Conservation (phyloP, 2,329 filamentous ascomycete species). For the Phaeosphaeriaceae sp. region DNA sequence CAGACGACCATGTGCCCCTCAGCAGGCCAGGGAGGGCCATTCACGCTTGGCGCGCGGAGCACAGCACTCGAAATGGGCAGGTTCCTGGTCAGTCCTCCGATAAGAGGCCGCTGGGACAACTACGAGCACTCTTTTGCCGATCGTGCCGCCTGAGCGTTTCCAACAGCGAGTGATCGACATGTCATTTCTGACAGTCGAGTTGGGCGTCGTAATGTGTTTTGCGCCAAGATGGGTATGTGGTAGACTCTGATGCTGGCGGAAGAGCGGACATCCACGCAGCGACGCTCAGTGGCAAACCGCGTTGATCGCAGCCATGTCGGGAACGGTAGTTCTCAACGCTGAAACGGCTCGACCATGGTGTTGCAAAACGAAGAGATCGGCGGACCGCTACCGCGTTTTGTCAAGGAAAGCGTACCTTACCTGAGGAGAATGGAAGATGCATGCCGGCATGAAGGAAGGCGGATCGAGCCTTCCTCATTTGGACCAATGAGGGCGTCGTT, state of each 20-base stretch:
- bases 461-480: not conserved
- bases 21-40: constrained; percentile 12
- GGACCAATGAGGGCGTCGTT: not conserved
- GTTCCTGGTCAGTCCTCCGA: constrained; percentile 14
- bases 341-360: not conserved
- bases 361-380: not conserved
- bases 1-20: constrained; percentile 6
- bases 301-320: not conserved
- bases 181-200: constrained; percentile 8
- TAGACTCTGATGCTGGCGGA: not conserved
- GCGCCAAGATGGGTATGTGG: constrained; percentile 3
- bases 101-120: constrained; percentile 23
- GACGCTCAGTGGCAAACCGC: not conserved
- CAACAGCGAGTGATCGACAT: constrained; percentile 17
- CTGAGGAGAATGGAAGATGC: not conserved
- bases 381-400: not conserved
- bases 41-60: constrained; percentile 13
- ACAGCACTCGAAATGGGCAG: constrained; percentile 10
- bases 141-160: constrained; percentile 17
- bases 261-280: not conserved
- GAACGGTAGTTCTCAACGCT: not conserved
- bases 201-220: constrained; percentile 4
- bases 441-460: not conserved
- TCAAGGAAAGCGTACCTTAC: not conserved
- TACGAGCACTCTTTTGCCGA: constrained; percentile 11